phyloP scores from a whole-genome alignment of 805 yeast genomes.

The Suhomyces tanzawaensis region DNA sequence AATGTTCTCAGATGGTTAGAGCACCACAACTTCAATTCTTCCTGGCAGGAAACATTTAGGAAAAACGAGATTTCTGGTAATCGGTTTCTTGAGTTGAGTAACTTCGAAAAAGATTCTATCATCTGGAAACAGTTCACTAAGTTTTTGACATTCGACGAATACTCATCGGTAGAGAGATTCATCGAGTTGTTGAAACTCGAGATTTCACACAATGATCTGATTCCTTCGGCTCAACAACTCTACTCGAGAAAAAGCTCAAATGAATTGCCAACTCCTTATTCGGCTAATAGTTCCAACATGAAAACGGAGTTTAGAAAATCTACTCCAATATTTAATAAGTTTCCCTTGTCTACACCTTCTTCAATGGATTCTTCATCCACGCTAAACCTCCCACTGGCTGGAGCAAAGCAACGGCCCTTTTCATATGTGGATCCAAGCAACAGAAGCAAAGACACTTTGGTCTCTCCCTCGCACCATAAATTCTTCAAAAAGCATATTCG shows the following conservation, averaged over 20 bases:
- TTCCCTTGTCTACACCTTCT: slow-evolving; percentile 18
- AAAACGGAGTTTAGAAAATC: slow-evolving; percentile 34
- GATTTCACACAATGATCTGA: slow-evolving; percentile 7
- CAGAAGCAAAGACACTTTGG: slow-evolving; percentile 3
- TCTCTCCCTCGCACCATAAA: slow-evolving; percentile 27
- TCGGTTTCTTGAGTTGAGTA: slow-evolving; percentile 62
- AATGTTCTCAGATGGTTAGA: slow-evolving; percentile 69
- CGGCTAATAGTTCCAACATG: slow-evolving; percentile 4
- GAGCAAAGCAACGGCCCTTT: slow-evolving; percentile 33
- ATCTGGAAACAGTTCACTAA: slow-evolving; percentile 47
- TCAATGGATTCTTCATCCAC: background rate
- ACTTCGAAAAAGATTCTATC: slow-evolving; percentile 50
- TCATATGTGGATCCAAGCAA: slow-evolving; percentile 36
- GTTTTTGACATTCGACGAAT: slow-evolving; percentile 38
- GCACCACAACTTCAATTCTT: slow-evolving; percentile 60
- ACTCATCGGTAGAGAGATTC: slow-evolving; percentile 58
- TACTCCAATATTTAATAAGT: slow-evolving; percentile 28
- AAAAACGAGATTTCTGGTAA: slow-evolving; percentile 58
- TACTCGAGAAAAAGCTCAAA: slow-evolving; percentile 15
- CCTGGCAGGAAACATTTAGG: slow-evolving; percentile 70
- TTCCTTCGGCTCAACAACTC: slow-evolving; percentile 9
- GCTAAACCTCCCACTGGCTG: background rate
- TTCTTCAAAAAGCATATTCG: slow-evolving; percentile 65
- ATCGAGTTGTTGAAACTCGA: slow-evolving; percentile 42
- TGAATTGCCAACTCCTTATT: slow-evolving; percentile 16